Evolutionary conservation across 148 eudicot species (phyloP), one percentile per base, ranked within the genome.

Genomic region (Camellia japonica): DNA sequence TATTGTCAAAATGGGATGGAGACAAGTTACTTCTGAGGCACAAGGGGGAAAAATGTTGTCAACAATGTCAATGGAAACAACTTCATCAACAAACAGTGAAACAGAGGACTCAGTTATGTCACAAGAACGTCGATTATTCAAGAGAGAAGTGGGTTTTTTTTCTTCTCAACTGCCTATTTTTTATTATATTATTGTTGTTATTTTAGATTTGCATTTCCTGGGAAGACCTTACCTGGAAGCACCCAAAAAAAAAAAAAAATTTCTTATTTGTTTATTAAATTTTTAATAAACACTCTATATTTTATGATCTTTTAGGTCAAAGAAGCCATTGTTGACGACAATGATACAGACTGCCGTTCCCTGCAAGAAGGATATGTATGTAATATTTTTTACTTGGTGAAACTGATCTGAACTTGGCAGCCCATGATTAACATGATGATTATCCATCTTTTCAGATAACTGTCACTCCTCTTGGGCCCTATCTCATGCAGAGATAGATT

Each of bases 281-380:
- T 67, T 61, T 79, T 69, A 75, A 12, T 4, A 12, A 14, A 66
- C 46, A 12, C 23, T 18, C 23, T 41, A 6, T 43, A 5, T 78
- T 71, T 52, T 23, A 59, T 23, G 42, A 16, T 81, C 63, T 63
- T 82, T 52, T 74, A 95, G 99, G 89, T 84, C 13, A 71, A 41
- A 18, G 90, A 88, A 61, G 79, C 79, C 72, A 74, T 82, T 42
- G 74, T 90, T 51, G 90, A 85, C 54, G 91, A 90, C 11, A 83
- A 80, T 69, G 96, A 91, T 81, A 73, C 83, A 15, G 99, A 95
- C 71, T 73, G 79, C 80, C 83, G 38, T 66, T 82, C 85, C 82
- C 84, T 95, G 77, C 86, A 80, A 82, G 87, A 92, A 87, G 97
- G 99, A 90, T 93, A 92, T 88, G 99, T 95, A 88, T 19, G 93